Evolutionary conservation across 1,139 yeast genomes (phyloP), one percentile per base, ranked within the genome.

Genomic region (Saccharomyces hybrid): DNA sequence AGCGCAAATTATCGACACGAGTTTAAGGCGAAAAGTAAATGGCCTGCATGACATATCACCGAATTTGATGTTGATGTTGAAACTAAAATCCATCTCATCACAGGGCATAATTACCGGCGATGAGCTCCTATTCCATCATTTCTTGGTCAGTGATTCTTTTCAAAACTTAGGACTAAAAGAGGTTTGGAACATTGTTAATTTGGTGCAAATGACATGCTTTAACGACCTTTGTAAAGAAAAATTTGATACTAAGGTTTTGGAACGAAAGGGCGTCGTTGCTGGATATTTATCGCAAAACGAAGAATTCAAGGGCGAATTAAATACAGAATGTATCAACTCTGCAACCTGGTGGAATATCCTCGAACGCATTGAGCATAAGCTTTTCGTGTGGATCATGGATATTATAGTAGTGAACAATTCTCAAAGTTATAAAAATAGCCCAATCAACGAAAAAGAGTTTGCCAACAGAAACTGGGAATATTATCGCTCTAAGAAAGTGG

Each of bases 331-430:
- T 50, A 56, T 69, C 46, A 69, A 68, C 56, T 63, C 62, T 26
- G 53, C 59, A 4, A 69, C 70, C 1, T 66, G 69, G 63, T 67
- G 71, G 69, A 64, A 66, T 48, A 58, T 67, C 6, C 32, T 69
- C 49, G 66, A 65, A 49, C 61, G 70, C 28, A 56, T 70, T 6
- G 66, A 67, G 34, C 71, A 67, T 48, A 54, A 56, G 2, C 52
- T 68, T n/a, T 66, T 68, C 52, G 60, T 69, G 63, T 70, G 73
- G 73, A 59, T 67, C 31, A 50, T 70, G 50, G 73, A 70, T 57
- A 60, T 64, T 23, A 66, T 69, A 9, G 66, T 69, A 2, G 64
- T 64, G 1, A 54, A 58, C 23, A 69, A 70, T 50, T 51, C 63
- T 23, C 70, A 66, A 42, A 49, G 59, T 32, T 63, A 59, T 50